Conservation (phyloP, 1,284 basidiomycete genomes). For the Golubevia pallescens region DNA sequence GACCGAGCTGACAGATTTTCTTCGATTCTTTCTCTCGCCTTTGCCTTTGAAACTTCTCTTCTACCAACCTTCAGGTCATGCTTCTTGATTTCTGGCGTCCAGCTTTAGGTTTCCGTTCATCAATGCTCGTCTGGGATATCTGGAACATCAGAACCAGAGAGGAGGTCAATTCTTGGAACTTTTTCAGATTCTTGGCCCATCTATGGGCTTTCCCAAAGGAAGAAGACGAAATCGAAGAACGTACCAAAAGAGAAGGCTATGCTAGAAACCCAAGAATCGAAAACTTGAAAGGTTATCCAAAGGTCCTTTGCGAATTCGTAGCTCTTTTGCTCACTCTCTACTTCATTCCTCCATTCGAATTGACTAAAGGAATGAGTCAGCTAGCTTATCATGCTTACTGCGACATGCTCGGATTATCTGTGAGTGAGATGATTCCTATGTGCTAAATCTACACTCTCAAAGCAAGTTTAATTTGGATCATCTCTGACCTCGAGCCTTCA, state of each 20-base stretch:
- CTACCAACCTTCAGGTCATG: constrained; percentile 15
- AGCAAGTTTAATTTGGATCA: too few relatives aligned
- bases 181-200: constrained; percentile 47
- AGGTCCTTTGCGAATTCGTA: constrained; percentile 34
- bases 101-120: constrained; percentile 55
- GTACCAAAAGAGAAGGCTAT: constrained; percentile 33
- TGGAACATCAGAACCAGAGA: constrained; percentile 44
- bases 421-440: too few relatives aligned
- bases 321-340: constrained; percentile 37
- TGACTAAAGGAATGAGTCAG: constrained; percentile 40
- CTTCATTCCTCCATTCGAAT: constrained; percentile 49
- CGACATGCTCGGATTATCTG: constrained; percentile 29
- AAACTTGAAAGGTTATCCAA: constrained; percentile 43
- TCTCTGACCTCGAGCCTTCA: neutral
- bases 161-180: constrained; percentile 47
- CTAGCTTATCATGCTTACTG: constrained; percentile 48
- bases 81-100: constrained; percentile 57
- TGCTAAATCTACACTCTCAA: too few relatives aligned
- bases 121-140: constrained; percentile 57
- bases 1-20: too few relatives aligned
- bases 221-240: constrained; percentile 33
- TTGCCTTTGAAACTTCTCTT: too few relatives aligned
- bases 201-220: constrained; percentile 60
- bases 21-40: too few relatives aligned
- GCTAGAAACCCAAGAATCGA: constrained; percentile 33